Conservation (phyloP, 805 yeast genomes). For the Wickerhamiella musiphila region DNA sequence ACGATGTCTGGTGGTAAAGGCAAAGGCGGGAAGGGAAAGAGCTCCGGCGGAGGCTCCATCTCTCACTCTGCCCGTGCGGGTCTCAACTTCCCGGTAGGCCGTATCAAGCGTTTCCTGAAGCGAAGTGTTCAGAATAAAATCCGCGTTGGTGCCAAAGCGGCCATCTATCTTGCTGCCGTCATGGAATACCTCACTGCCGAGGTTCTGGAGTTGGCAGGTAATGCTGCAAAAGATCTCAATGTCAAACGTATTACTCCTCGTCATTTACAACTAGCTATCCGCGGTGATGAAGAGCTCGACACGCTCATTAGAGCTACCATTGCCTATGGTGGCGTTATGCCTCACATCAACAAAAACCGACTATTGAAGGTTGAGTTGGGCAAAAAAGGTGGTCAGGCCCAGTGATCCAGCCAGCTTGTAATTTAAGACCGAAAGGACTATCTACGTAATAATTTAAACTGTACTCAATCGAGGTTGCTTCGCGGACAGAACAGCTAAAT, state of each 20-base stretch:
- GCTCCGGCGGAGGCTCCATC: constrained; percentile 18
- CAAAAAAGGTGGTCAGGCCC: too few relatives aligned
- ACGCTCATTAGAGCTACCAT: constrained; percentile 84
- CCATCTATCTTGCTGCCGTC: constrained; percentile 90
- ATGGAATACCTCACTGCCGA: constrained; percentile 95
- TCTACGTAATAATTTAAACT: background rate
- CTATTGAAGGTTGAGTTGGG: constrained; percentile 40
- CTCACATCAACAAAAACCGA: constrained; percentile 88
- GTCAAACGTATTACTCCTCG: constrained; percentile 98
- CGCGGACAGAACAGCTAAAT: background rate
- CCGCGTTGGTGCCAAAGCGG: constrained; percentile 97
- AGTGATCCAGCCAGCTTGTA: too few relatives aligned
- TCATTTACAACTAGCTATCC: constrained; percentile 95
- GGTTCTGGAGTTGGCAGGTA: constrained; percentile 95
- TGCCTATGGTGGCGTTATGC: constrained; percentile 98
- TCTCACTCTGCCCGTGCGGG: constrained; percentile 41
- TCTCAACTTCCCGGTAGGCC: constrained; percentile 98
- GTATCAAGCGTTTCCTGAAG: constrained; percentile 93
- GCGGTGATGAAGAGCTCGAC: constrained; percentile 98
- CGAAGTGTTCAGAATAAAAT: constrained; percentile 76
- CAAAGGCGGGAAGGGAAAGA: constrained; percentile 93
- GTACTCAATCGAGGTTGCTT: background rate
- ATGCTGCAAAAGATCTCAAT: constrained; percentile 98
- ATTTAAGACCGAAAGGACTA: constrained; percentile 29
- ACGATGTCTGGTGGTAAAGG: constrained; percentile 47